Percentiles rank a stretch among this genome's conserved stretches.
Conservation (phyloP, 2,329 filamentous ascomycete species). For the Fusarium decemcellulare region DNA sequence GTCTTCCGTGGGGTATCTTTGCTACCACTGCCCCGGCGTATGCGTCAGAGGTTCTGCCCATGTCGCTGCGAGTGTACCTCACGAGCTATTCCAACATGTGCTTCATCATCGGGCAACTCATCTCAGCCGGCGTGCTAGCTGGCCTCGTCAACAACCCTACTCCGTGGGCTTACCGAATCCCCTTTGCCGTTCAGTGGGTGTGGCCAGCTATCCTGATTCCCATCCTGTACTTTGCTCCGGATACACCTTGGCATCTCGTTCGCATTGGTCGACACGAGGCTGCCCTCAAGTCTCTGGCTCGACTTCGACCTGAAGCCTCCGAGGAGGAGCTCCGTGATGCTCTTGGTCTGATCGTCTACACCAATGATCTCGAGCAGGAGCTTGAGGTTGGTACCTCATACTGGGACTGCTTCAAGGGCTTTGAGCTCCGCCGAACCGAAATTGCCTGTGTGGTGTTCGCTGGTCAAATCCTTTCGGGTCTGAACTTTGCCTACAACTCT, state of each 20-base stretch:
- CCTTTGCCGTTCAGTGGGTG: constrained; percentile 64
- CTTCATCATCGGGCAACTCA: constrained; percentile 62
- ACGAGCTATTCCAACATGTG: constrained; percentile 63
- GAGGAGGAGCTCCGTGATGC: constrained; percentile 52
- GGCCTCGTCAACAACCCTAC: constrained; percentile 47
- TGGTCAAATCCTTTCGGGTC: constrained; percentile 54
- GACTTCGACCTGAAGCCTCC: constrained; percentile 48
- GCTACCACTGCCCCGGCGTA: constrained; percentile 62
- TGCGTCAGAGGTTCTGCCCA: constrained; percentile 59
- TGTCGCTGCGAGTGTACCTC: constrained; percentile 59
- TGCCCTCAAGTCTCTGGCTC: constrained; percentile 51
- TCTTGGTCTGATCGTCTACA: constrained; percentile 59
- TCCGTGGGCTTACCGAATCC: constrained; percentile 62
- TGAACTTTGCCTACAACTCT: constrained; percentile 56
- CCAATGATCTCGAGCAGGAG: constrained; percentile 56
- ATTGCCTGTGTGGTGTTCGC: constrained; percentile 54
- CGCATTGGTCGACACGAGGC: constrained; percentile 51
- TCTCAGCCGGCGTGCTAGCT: constrained; percentile 53
- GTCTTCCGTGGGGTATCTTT: constrained; percentile 62
- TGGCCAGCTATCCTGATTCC: constrained; percentile 61
- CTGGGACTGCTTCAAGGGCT: constrained; percentile 59
- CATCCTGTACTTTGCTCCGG: constrained; percentile 59
- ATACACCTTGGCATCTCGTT: constrained; percentile 62
- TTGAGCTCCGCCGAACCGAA: constrained; percentile 57
- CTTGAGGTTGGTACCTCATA: constrained; percentile 57